Evolutionary conservation across 106 monocot species (phyloP), one percentile per base, ranked within the genome.

Genomic region (Apostasia shenzhenica): DNA sequence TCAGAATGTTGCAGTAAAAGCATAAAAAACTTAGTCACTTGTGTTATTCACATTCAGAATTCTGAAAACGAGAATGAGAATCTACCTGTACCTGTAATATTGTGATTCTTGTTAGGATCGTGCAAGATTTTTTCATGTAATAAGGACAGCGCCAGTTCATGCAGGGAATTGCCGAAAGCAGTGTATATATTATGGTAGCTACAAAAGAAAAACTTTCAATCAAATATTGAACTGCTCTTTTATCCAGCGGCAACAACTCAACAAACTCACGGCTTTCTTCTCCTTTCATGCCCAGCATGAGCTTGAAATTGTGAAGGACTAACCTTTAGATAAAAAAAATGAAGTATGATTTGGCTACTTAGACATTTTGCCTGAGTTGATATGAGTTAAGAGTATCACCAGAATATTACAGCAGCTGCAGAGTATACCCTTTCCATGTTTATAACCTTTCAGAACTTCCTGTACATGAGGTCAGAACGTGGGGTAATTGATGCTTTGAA

Each of bases 301-400:
- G 45, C 62, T 62, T 62, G 13, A 62, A 62, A 62, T 62, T 62
- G 43, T 38, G 62, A 62, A 62, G 62, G 45, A 62, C 62, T 62
- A n/a, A 62, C 45, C 42, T 62, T 2, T 12, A 62, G 45, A 45
- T 45, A 62, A 62, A 2, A 11, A 61, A 11, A 26, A 39, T 52
- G 6, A 11, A 45, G 10, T 45, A 12, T 3, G 62, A n/a, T 13
- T 13, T 45, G 10, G 62, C 12, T 59, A 45, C 45, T n/a, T 42
- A 13, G 13, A 3, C 14, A 62, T 0, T 3, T 62, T 45, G 44
- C 45, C n/a, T 62, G 62, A 62, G 45, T 3, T 45, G 42, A 62
- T n/a, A 62, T 62, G 44, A 62, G 44, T 44, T 62, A 9, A 62
- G 45, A 62, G 45, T 12, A 12, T 62, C 62, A 62, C 45, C 62